These are phyloP conservation scores for Pezicula carpinea DNA, from an alignment of 2,329 filamentous ascomycete genomes.

Conservation along the genomic window DNA sequence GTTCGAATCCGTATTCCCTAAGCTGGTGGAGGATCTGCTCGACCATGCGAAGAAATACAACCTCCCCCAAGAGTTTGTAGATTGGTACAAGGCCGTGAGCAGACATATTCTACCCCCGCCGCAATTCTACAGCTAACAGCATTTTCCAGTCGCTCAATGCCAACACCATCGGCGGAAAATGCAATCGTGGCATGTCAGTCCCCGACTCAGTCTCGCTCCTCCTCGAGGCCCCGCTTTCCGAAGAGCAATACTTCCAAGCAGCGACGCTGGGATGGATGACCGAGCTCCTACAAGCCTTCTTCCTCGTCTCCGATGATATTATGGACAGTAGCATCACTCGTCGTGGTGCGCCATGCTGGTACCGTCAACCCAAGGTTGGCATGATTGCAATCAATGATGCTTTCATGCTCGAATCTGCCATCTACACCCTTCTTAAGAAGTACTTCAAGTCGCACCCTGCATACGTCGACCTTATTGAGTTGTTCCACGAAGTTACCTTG, in stretches of 20 bases:
- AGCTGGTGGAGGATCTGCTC: conserved; percentile 76
- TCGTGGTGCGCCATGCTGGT: conserved; percentile 94
- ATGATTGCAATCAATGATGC: conserved; percentile 98
- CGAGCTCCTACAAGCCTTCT: conserved; percentile 97
- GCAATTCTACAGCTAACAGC: conserved; percentile 2
- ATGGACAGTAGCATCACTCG: conserved; percentile 97
- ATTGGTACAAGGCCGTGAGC: conserved; percentile 67
- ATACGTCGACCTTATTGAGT: conserved; percentile 88
- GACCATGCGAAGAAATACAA: conserved; percentile 78
- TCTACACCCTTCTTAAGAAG: conserved; percentile 90
- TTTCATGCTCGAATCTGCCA: conserved; percentile 87
- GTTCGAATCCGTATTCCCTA: conserved; percentile 87
- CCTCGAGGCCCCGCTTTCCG: conserved; percentile 63
- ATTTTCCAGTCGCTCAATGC: conserved; percentile 65
- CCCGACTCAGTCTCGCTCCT: conserved; percentile 85
- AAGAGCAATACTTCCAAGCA: conserved; percentile 83
- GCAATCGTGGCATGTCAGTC: conserved; percentile 97
- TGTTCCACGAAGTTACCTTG: conserved; percentile 92
- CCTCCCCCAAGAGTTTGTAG: conserved; percentile 71
- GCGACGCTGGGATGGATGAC: conserved; percentile 95
- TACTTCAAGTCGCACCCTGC: conserved; percentile 82
- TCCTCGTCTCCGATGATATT: conserved; percentile 97
- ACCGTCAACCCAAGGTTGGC: conserved; percentile 81
- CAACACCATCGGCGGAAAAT: conserved; percentile 93
- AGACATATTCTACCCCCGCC: conserved; percentile 1